Evolutionary conservation across 345 rosid species (phyloP).

Genomic region (Hibiscus mutabilis): DNA sequence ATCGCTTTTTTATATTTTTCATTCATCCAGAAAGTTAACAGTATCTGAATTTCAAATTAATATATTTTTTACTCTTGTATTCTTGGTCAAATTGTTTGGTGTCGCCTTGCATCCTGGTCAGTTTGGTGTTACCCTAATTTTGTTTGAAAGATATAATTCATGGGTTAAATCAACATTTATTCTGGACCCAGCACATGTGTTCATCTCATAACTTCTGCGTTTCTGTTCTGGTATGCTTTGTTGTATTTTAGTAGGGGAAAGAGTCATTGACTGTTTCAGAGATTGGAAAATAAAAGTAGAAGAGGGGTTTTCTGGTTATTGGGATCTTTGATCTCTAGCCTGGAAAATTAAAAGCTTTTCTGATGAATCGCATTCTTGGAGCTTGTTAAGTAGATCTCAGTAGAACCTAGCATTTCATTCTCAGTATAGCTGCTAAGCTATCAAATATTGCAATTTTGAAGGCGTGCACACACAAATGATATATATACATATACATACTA

Average conservation of each 20-base stretch:
- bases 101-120: not conserved
- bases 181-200: not conserved
- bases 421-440: not conserved
- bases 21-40: not conserved
- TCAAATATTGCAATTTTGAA: not conserved
- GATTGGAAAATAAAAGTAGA: not conserved
- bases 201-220: not conserved
- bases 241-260: too few species aligned
- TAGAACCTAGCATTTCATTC: not conserved
- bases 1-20: not conserved
- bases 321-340: not conserved
- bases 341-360: not conserved
- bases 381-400: not conserved
- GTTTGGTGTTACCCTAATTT: not conserved
- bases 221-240: not conserved
- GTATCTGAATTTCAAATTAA: not conserved
- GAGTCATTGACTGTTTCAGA: not conserved
- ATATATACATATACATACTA: too few species aligned
- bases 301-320: not conserved
- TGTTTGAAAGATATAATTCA: constrained; percentile 1
- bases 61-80: not conserved
- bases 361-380: not conserved
- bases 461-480: not conserved
- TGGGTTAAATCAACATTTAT: not conserved
- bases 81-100: not conserved